Base-by-base conservation (phyloP, 2,329 filamentous ascomycete species). In the Claviceps purpurea region DNA sequence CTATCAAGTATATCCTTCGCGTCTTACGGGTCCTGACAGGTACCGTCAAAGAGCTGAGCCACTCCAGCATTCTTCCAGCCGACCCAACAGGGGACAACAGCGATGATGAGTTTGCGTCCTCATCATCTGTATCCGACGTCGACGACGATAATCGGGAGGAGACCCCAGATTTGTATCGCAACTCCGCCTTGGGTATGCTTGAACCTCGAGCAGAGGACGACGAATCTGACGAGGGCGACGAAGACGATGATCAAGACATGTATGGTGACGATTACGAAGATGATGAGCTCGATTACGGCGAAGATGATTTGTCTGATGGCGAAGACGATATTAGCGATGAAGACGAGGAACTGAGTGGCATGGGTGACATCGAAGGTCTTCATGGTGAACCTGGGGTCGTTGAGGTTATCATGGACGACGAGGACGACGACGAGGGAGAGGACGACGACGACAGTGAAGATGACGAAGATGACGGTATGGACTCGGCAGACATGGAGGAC, bases 151-250 rank as follows among this genome's bases (percentile, higher is more conserved):
- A 88, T 52, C 84, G 89, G 45, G 89, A 95, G 67, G 93, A 97
- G 65, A 98, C 94, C 5, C 93, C 94, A 34, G 93, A 98, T 69
- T 77, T 98, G 20, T 97, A 96, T 72, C 86, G 94, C 50, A 95
- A 97, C 67, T 97, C 93, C 2, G 89, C 94, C 1, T 74, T 98
- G 22, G 91, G 93, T 49, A 94, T 97, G 82, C 83, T 96, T 50
- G 93, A 97, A 65, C 84, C 87, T 57, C 81, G 84, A 49, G 81
- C 85, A 53, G 85, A 89, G 55, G 84, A 87, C 55, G 88, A 91
- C 56, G 89, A 88, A 49, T 89, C 87, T 38, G 86, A 88, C 37
- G 83, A 82, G 16, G 84, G 84, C 54, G 81, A 87, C 53, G 83
- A 70, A 55, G 76, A 81, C 55, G 89, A 89, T 47, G 86, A 90